A percentile compares a stretch with the other conserved stretches of the same genome.
Evolutionary conservation across 2,329 filamentous ascomycete genomes (phyloP).

Genomic region (Colletotrichum euphorbiae): DNA sequence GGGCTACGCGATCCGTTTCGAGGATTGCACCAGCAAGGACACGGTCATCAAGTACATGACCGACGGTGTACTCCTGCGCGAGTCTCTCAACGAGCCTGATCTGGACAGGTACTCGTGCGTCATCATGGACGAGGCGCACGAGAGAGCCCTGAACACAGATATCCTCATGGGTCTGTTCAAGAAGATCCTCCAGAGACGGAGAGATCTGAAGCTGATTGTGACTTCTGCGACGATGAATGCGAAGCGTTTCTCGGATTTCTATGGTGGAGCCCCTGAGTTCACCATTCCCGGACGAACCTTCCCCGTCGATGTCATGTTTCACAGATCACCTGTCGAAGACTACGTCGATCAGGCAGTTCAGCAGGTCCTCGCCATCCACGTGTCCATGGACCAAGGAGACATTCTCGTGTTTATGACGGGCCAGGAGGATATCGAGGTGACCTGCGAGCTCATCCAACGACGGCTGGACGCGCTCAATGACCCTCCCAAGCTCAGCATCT

Average conservation of each 20-base stretch:
- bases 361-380: constrained; percentile 94
- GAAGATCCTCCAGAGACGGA: constrained; percentile 89
- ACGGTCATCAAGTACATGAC: constrained; percentile 99
- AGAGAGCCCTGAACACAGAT: constrained; percentile 95
- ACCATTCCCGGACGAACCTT: constrained; percentile 96
- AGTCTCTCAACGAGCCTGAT: constrained; percentile 92
- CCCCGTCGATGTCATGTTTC: constrained; percentile 96
- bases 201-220: constrained; percentile 95
- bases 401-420: constrained; percentile 99
- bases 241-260: constrained; percentile 95
- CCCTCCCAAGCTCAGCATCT: constrained; percentile 90
- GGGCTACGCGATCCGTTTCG: constrained; percentile 97
- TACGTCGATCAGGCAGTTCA: constrained; percentile 98
- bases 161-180: constrained; percentile 98
- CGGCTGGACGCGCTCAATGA: constrained; percentile 90
- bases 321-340: constrained; percentile 93
- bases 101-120: constrained; percentile 97
- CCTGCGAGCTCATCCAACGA: constrained; percentile 92
- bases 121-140: constrained; percentile 99
- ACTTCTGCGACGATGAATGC: constrained; percentile 99
- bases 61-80: constrained; percentile 91
- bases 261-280: constrained; percentile 95
- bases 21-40: constrained; percentile 96
- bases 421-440: constrained; percentile 97
- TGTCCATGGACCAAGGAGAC: constrained; percentile 92